A percentile compares a stretch with the other conserved stretches of the same genome.
phyloP scores from a whole-genome alignment of 2,329 filamentous ascomycete genomes.

The Coleophoma eucalyptorum region DNA sequence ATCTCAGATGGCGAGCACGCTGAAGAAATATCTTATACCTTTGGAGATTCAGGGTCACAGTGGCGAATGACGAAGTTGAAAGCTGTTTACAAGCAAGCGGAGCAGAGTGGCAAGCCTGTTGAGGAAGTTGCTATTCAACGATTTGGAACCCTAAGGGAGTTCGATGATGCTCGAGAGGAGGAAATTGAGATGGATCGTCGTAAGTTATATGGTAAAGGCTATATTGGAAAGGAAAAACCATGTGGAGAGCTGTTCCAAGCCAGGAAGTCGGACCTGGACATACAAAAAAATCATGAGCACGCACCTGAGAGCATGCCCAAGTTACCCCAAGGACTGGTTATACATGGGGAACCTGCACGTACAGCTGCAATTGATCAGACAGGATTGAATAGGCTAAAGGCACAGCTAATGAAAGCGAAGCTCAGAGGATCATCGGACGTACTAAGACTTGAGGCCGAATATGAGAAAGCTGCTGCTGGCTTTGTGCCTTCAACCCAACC shows the following conservation, averaged over 20 bases:
- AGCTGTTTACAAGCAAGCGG: slow-evolving; percentile 74
- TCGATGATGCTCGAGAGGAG: slow-evolving; percentile 92
- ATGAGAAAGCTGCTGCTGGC: slow-evolving; percentile 68
- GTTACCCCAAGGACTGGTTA: slow-evolving; percentile 49
- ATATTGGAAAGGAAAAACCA: slow-evolving; percentile 80
- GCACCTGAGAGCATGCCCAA: slow-evolving; percentile 30
- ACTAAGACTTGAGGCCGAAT: slow-evolving; percentile 75
- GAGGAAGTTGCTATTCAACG: slow-evolving; percentile 82
- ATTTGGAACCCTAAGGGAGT: slow-evolving; percentile 76
- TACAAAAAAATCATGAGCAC: slow-evolving; percentile 34
- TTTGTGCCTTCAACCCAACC: slow-evolving; percentile 46
- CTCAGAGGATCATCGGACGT: slow-evolving; percentile 74
- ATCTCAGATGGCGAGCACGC: slow-evolving; percentile 46
- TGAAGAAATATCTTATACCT: slow-evolving; percentile 71
- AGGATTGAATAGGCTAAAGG: slow-evolving; percentile 81
- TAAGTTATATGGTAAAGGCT: slow-evolving; percentile 78
- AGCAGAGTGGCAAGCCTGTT: slow-evolving; percentile 66
- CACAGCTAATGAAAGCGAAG: slow-evolving; percentile 94
- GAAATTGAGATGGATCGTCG: slow-evolving; percentile 84
- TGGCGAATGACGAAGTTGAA: slow-evolving; percentile 98
- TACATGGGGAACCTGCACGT: slow-evolving; percentile 48
- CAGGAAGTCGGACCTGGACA: slow-evolving; percentile 58
- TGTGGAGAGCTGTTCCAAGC: slow-evolving; percentile 83
- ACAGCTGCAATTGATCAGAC: slow-evolving; percentile 67
- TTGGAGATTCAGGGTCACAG: slow-evolving; percentile 84